These are phyloP conservation scores for Collybia sordida DNA, from an alignment of 768 basidiomycete genomes.

Conservation along the genomic window DNA sequence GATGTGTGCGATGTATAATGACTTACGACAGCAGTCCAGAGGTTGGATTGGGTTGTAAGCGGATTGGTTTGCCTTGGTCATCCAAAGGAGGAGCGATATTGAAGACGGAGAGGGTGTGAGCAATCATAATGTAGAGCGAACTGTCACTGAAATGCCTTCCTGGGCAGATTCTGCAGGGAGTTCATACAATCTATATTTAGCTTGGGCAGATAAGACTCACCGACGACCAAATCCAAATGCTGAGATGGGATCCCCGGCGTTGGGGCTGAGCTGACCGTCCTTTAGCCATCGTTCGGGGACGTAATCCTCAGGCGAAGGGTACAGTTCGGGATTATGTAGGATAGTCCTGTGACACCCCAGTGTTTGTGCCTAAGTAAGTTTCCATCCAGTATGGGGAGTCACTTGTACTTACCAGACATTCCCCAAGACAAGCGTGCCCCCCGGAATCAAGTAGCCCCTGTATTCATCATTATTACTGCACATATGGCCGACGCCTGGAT, in stretches of 20 bases:
- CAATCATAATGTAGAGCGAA: too few relatives aligned
- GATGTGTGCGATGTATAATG: too few relatives aligned
- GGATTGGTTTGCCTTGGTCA: too few relatives aligned
- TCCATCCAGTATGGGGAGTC: background rate
- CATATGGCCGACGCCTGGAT: slow-evolving; percentile 8
- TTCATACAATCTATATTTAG: too few relatives aligned
- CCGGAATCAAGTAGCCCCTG: slow-evolving; percentile 10
- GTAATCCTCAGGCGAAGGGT: slow-evolving; percentile 11
- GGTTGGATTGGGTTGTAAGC: too few relatives aligned
- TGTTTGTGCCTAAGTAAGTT: background rate
- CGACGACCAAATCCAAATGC: slow-evolving; percentile 12
- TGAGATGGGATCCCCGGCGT: slow-evolving; percentile 1
- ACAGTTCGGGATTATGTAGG: slow-evolving; percentile 3
- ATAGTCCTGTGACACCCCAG: background rate
- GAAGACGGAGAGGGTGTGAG: too few relatives aligned
- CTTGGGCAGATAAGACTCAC: background rate
- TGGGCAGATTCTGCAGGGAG: too few relatives aligned
- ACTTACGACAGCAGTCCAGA: too few relatives aligned
- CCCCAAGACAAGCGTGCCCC: slow-evolving; percentile 10
- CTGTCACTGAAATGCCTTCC: too few relatives aligned
- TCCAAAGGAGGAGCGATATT: too few relatives aligned
- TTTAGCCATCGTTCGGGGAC: slow-evolving; percentile 8
- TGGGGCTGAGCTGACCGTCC: background rate
- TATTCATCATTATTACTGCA: slow-evolving; percentile 9
- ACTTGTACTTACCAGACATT: slow-evolving; percentile 9